Conservation (phyloP, 2,329 filamentous ascomycete genomes). For the Fusarium sororula region DNA sequence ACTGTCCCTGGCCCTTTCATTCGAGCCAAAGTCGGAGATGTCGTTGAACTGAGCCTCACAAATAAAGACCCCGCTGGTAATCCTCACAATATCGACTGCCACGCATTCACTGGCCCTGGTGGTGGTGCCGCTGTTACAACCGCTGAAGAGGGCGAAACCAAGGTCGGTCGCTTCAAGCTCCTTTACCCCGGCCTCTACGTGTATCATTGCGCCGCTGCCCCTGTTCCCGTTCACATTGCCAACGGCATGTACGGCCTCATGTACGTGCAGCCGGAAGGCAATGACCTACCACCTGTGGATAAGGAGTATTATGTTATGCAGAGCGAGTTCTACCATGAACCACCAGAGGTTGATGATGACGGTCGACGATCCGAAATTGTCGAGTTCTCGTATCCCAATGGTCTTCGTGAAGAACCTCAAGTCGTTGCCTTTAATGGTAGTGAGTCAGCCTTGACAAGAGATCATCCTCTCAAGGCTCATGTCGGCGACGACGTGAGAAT, state of each 20-base stretch:
- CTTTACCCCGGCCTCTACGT: constrained; percentile 23
- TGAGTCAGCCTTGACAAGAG: constrained; percentile 18
- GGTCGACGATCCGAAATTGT: constrained; percentile 16
- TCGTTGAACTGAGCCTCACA: constrained; percentile 15
- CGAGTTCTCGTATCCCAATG: constrained; percentile 21
- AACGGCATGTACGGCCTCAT: constrained; percentile 7
- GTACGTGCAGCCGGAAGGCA: constrained; percentile 12
- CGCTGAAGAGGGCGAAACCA: constrained; percentile 21
- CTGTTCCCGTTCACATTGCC: background rate
- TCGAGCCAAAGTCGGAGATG: constrained; percentile 13
- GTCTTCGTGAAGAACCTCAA: background rate
- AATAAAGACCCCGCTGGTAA: background rate
- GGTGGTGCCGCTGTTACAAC: constrained; percentile 22
- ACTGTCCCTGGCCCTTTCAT: constrained; percentile 23
- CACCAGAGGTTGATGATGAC: constrained; percentile 17
- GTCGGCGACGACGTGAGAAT: constrained; percentile 10
- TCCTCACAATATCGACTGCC: constrained; percentile 24
- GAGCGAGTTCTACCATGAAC: constrained; percentile 28
- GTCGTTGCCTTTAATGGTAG: constrained; percentile 4
- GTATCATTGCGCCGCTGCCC: background rate
- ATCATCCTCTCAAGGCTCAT: constrained; percentile 14
- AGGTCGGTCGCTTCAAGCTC: constrained; percentile 15
- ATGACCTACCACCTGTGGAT: constrained; percentile 12
- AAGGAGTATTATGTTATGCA: constrained; percentile 29
- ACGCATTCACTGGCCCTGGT: constrained; percentile 22